phyloP scores from a whole-genome alignment of 495 filamentous ascomycete genomes.

The Xylaria grammica region DNA sequence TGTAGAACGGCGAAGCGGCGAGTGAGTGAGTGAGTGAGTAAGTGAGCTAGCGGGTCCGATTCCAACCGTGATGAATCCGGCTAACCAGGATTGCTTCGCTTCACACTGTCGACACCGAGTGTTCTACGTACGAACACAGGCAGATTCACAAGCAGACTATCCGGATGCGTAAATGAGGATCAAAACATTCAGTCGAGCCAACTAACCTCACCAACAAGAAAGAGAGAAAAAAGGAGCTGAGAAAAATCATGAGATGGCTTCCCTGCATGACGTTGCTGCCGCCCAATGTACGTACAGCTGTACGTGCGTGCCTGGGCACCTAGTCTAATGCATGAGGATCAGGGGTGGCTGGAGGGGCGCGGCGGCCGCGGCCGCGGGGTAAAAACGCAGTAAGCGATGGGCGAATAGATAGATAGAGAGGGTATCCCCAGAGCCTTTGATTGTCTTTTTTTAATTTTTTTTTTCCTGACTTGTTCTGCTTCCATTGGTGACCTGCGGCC shows the following conservation, averaged over 20 bases:
- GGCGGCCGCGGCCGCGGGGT: constrained; percentile 17
- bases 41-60: too few species aligned
- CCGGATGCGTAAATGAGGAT: too few species aligned
- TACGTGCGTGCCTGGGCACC: background rate
- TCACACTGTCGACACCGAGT: too few species aligned
- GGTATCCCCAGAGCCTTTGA: too few species aligned
- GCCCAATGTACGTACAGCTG: background rate
- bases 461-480: background rate
- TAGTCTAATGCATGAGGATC: constrained; percentile 8
- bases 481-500: constrained; percentile 1
- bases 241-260: background rate
- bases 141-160: too few species aligned
- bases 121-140: too few species aligned
- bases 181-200: too few species aligned
- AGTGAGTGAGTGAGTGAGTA: background rate
- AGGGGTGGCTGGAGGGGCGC: constrained; percentile 10
- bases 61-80: too few species aligned
- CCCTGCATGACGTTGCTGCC: constrained; percentile 4
- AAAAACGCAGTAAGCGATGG: constrained; percentile 24
- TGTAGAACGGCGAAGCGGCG: background rate
- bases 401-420: too few species aligned
- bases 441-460: background rate
- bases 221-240: background rate
- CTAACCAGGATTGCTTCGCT: too few species aligned
- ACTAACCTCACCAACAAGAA: too few species aligned